These are phyloP conservation scores for Carallia pectinifolia DNA, from an alignment of 345 rosid genomes.

Conservation along the genomic window DNA sequence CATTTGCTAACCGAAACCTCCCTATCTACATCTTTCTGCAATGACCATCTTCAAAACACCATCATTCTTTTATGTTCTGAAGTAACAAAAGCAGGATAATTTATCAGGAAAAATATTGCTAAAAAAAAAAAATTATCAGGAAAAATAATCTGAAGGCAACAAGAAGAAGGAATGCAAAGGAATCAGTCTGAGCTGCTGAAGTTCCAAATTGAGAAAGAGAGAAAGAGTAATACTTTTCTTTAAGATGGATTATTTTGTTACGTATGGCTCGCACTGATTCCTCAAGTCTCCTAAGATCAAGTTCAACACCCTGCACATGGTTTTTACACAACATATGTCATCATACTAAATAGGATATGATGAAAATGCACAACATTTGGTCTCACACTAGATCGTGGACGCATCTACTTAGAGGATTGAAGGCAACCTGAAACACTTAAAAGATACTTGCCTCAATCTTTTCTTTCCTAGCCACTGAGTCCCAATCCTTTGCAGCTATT, in stretches of 20 bases:
- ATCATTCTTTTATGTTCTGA: background rate
- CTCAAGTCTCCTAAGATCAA: constrained; percentile 72
- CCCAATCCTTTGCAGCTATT: constrained; percentile 95
- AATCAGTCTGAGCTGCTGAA: background rate
- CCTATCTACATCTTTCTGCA: background rate
- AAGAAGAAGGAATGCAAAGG: background rate
- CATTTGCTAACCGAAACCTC: background rate
- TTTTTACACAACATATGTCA: background rate
- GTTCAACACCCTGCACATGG: constrained; percentile 76
- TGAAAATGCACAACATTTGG: background rate
- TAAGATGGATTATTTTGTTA: constrained; percentile 56
- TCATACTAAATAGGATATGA: background rate
- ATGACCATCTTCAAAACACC: background rate
- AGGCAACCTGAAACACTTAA: background rate
- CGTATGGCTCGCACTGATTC: constrained; percentile 64
- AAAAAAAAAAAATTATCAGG: background rate
- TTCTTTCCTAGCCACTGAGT: constrained; percentile 85
- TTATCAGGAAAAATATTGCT: background rate
- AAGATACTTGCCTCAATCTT: constrained; percentile 70
- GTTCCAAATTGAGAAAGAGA: background rate
- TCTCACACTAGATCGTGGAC: background rate
- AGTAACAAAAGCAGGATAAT: background rate
- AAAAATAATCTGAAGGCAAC: background rate
- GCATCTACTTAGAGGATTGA: background rate
- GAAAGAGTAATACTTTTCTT: constrained; percentile 42